Conservation (phyloP, 1,284 basidiomycete species). For the Microbotryum scabiosae region DNA sequence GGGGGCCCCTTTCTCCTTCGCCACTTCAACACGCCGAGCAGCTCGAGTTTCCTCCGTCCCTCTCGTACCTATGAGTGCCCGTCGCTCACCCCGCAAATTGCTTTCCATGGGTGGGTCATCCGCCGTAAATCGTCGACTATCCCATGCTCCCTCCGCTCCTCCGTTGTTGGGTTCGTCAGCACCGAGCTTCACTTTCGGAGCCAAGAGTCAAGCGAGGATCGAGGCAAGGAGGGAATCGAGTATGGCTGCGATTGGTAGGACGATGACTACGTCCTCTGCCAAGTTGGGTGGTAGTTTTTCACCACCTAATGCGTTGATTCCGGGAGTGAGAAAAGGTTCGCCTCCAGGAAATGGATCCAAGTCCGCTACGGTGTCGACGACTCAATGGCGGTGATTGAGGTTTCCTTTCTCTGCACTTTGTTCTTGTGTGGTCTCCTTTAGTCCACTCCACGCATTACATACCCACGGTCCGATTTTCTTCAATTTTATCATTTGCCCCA, state of each 20-base stretch:
- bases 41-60: neutral
- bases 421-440: too few relatives aligned
- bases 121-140: conserved; percentile 6
- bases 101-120: neutral
- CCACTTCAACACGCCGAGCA: conserved; percentile 2
- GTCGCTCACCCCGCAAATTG: conserved; percentile 17
- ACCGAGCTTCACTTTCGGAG: conserved; percentile 9
- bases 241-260: neutral
- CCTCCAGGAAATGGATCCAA: neutral
- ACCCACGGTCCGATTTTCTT: too few relatives aligned
- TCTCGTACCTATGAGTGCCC: neutral
- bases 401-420: neutral
- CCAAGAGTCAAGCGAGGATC: conserved; percentile 23
- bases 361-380: neutral
- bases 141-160: conserved; percentile 1
- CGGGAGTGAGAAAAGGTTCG: too few relatives aligned
- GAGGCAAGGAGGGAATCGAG: conserved; percentile 22
- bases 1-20: neutral
- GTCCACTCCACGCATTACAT: too few relatives aligned
- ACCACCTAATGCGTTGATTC: too few relatives aligned
- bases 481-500: too few relatives aligned
- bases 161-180: neutral
- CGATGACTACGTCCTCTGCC: neutral
- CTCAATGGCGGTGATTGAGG: neutral
- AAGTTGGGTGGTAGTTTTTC: neutral